Conservation (phyloP, 768 basidiomycete genomes). For the Termitomyces eurrhizus region DNA sequence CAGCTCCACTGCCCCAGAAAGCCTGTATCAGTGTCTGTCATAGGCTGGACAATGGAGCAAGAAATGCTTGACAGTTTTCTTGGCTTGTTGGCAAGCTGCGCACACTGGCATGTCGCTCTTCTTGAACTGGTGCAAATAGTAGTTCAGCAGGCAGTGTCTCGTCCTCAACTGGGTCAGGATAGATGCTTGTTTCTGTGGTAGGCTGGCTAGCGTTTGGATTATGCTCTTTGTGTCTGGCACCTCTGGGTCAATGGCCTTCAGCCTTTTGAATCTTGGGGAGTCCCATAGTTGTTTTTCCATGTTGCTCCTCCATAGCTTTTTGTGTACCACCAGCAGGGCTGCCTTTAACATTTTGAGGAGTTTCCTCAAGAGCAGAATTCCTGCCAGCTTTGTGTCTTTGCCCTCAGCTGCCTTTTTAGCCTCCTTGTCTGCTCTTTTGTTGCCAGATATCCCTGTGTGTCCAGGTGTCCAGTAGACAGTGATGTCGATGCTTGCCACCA, state of each 20-base stretch:
- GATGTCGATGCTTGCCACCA: no score
- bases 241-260: background rate
- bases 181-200: background rate
- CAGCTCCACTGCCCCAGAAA: background rate
- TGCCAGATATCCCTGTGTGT: no score
- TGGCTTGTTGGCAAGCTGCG: background rate
- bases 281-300: background rate
- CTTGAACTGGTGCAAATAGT: background rate
- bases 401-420: no score
- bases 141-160: background rate
- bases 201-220: no score
- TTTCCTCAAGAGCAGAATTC: background rate
- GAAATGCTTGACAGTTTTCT: background rate
- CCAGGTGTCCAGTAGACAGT: no score
- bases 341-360: background rate
- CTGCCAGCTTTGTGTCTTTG: no score
- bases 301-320: background rate
- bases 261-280: background rate
- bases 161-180: background rate
- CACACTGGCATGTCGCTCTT: background rate
- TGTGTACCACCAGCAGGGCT: no score
- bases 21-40: background rate
- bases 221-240: no score
- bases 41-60: background rate
- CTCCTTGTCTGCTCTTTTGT: no score